Evolutionary conservation across 345 rosid species (phyloP), one percentile per base, ranked within the genome.

Genomic region (Reutealis trisperma): DNA sequence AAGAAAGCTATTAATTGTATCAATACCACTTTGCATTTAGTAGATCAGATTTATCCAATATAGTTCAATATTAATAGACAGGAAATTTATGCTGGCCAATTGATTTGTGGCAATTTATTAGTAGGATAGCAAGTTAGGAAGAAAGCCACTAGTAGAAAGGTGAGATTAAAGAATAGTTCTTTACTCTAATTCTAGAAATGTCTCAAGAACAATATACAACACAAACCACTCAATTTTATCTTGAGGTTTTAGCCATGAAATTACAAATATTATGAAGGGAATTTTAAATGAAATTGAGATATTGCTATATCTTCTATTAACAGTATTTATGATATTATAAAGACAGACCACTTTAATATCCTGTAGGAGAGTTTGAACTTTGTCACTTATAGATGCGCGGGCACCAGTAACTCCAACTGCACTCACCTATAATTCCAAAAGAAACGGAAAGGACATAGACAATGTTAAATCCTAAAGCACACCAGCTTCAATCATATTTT

Each of bases 371-470:
- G 86, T 77, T 72, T 85, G 89, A 75, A 91, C 97, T 73, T 84
- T 68, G 41, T 74, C 86, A 37, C 89, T 96, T 14, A 94, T 89
- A 71, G 94, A 90, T 62, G 88, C 86, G 77, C 98, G 93, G 0
- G 97, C 86, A 30, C 97, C 99, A 8, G 98, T 93, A 75, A 93
- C 99, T 72, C 98, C 99, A 21, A 86, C 30, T 25, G 98, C 87
- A 70, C 99, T 96, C 30, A 91, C 96, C 99, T 96, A 77, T 44
- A 54, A 80, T 59, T 58, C 74, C 73, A 82, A 63, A 44, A 70
- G 14, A 82, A 45, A 45, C 7, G 25, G 75, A 32, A 41, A 74
- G 22, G 27, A 66, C 60, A 61, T 1, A 57, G 34, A 52, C 4
- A 15, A 44, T 59, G 27, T 49, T 37, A 25, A 74, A 52, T 9